Evolutionary conservation across 1,284 basidiomycete genomes (phyloP).

Genomic region (Naganishia sp.): DNA sequence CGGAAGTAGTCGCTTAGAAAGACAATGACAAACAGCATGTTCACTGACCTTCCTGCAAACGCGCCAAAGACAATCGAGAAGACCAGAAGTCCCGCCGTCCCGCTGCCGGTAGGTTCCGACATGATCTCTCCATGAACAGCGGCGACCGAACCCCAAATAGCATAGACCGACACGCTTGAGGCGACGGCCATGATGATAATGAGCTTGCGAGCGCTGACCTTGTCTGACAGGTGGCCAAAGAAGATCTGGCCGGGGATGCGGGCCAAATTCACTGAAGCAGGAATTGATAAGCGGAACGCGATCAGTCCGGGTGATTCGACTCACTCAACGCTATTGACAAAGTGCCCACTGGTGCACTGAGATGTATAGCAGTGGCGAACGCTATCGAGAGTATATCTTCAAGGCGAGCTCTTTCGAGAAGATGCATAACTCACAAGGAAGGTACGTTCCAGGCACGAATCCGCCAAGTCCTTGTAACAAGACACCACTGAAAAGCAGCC

Average conservation of each 20-base stretch:
- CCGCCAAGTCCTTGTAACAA: conserved; percentile 38
- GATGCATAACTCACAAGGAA: conserved; percentile 36
- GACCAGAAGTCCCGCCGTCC: conserved; percentile 35
- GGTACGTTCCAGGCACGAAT: conserved; percentile 39
- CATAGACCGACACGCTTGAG: conserved; percentile 36
- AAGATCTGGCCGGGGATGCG: conserved; percentile 40
- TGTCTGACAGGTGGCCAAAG: conserved; percentile 37
- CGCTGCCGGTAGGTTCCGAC: conserved; percentile 6
- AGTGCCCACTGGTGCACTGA: conserved; percentile 36
- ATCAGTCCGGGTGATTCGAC: background rate
- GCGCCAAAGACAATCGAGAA: conserved; percentile 39
- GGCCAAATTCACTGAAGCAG: conserved; percentile 37
- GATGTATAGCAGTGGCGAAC: conserved; percentile 37
- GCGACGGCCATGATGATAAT: conserved; percentile 38
- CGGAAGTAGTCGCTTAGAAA: background rate
- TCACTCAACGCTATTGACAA: conserved; percentile 35
- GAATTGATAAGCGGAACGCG: too few species aligned
- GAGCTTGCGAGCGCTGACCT: conserved; percentile 35
- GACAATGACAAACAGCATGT: background rate
- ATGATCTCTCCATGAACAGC: conserved; percentile 9
- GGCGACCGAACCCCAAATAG: conserved; percentile 39
- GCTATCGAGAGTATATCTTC: conserved; percentile 29
- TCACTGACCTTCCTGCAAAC: conserved; percentile 39
- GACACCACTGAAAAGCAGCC: conserved; percentile 38
- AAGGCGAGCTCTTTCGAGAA: too few species aligned